Evolutionary conservation across 768 basidiomycete species (phyloP).

Genomic region (Mycena filopes): DNA sequence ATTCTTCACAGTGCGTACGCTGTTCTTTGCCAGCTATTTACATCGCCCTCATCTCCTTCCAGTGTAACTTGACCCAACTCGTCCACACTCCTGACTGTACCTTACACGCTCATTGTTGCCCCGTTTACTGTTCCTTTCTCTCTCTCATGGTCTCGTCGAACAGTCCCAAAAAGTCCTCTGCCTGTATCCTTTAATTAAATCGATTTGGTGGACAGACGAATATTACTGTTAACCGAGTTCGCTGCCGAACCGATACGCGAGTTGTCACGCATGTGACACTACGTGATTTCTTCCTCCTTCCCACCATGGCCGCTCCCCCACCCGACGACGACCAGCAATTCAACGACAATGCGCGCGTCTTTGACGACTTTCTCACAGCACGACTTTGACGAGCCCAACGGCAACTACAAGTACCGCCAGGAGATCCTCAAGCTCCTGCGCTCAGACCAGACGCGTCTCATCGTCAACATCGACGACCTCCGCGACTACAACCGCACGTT

Average conservation of each 20-base stretch:
- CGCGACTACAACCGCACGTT: constrained; percentile 92
- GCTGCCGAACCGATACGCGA: too few relatives aligned
- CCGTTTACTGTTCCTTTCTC: constrained; percentile 13
- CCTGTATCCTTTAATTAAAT: constrained; percentile 15
- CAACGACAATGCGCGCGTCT: constrained; percentile 79
- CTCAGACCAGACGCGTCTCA: constrained; percentile 84
- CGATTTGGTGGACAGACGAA: constrained; percentile 11
- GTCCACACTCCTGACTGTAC: constrained; percentile 4
- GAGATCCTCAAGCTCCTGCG: constrained; percentile 87
- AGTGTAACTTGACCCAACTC: background rate
- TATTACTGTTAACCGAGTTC: background rate
- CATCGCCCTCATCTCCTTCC: background rate
- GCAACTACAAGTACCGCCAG: constrained; percentile 79
- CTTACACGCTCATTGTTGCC: constrained; percentile 22
- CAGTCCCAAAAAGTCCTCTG: constrained; percentile 5
- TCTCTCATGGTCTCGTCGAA: background rate
- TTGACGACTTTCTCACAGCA: constrained; percentile 79
- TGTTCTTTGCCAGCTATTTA: background rate
- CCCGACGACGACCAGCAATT: constrained; percentile 73
- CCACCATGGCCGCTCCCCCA: constrained; percentile 46
- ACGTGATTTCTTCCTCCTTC: constrained; percentile 18
- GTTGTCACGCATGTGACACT: constrained; percentile 10
- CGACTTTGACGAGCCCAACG: constrained; percentile 69
- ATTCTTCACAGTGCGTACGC: constrained; percentile 11
- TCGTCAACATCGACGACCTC: constrained; percentile 96